Conservation (phyloP, 257 asterid genomes). For the Solanum etuberosum region DNA sequence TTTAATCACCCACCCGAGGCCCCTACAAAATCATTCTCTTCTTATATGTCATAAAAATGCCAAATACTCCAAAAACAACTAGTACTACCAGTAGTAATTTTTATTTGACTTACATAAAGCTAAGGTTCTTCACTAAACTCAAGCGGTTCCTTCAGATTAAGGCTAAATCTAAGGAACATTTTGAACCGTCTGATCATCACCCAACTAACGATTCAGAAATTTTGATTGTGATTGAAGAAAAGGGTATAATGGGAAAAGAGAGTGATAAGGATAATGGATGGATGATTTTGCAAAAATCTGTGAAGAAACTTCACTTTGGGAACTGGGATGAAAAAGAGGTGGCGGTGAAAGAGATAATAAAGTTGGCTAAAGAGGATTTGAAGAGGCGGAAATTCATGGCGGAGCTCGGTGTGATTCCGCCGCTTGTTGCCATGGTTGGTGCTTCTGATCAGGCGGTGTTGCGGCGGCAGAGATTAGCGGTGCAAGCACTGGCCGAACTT, state of each 20-base stretch:
- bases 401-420: constrained; percentile 90
- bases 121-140: constrained; percentile 24
- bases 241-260: constrained; percentile 3
- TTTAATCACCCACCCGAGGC: not conserved
- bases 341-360: constrained; percentile 57
- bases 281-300: constrained; percentile 48
- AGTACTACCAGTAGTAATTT: constrained; percentile 9
- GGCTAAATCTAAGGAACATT: constrained; percentile 2
- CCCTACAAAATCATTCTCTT: constrained; percentile 3
- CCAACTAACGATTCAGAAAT: not conserved
- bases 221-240: not conserved
- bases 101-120: constrained; percentile 17
- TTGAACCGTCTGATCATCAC: constrained; percentile 10
- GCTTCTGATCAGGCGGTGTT: constrained; percentile 40
- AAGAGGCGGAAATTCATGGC: constrained; percentile 61
- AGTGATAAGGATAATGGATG: constrained; percentile 5
- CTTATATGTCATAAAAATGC: constrained; percentile 26
- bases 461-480: constrained; percentile 46
- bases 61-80: not conserved
- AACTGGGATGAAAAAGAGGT: constrained; percentile 61
- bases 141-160: constrained; percentile 25
- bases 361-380: constrained; percentile 41
- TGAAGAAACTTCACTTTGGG: constrained; percentile 86
- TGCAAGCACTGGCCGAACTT: constrained; percentile 49
- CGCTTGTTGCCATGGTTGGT: constrained; percentile 69